Conservation (phyloP, 2,329 filamentous ascomycete genomes). For the Chaetomium sp. region DNA sequence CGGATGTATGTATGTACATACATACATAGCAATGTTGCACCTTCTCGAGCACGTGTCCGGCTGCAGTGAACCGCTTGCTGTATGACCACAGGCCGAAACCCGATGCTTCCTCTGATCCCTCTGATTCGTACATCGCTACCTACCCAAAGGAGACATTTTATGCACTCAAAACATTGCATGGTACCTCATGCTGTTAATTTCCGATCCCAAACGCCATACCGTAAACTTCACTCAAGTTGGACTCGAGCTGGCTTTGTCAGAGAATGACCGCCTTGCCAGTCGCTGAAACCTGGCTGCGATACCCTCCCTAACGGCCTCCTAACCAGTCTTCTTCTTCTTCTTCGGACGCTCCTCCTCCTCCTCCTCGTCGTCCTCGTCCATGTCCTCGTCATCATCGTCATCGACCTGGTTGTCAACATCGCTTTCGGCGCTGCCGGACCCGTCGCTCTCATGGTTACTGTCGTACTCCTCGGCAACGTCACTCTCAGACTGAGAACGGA, state of each 20-base stretch:
- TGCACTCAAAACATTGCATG: constrained; percentile 1
- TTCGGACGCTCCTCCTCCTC: constrained; percentile 46
- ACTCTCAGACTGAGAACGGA: constrained; percentile 86
- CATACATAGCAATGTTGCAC: not conserved
- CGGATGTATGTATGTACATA: not conserved
- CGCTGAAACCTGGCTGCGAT: not conserved
- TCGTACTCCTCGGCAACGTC: constrained; percentile 97
- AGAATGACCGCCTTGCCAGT: not conserved
- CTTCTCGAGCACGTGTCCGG: not conserved
- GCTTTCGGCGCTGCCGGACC: constrained; percentile 67
- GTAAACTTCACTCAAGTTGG: not conserved
- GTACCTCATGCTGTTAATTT: constrained; percentile 9
- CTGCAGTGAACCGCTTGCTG: not conserved
- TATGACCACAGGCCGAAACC: not conserved
- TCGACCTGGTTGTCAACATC: constrained; percentile 56
- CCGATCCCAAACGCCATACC: constrained; percentile 17
- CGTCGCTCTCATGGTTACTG: constrained; percentile 84
- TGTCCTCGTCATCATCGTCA: constrained; percentile 52
- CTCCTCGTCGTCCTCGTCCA: constrained; percentile 46
- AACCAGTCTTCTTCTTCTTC: constrained; percentile 48
- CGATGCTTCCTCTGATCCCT: not conserved
- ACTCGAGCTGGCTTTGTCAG: not conserved
- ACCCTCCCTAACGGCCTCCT: not conserved
- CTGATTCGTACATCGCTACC: not conserved
- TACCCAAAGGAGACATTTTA: constrained; percentile 13